These are phyloP conservation scores for Aspergillus nanangensis DNA, from an alignment of 495 filamentous ascomycete genomes.

Conservation along the genomic window DNA sequence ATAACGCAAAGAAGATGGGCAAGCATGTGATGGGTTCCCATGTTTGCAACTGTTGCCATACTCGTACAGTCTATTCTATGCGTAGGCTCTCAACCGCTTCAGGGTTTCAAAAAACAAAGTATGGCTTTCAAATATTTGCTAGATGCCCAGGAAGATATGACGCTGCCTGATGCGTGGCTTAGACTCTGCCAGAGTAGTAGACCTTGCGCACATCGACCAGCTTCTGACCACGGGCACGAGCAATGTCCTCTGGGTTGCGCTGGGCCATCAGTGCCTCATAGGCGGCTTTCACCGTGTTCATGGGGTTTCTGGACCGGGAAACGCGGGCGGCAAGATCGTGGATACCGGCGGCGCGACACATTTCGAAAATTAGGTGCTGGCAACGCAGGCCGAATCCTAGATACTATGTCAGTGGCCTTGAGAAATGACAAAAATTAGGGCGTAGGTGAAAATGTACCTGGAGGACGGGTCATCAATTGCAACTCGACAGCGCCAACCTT, in stretches of 20 bases:
- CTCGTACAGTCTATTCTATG: conserved; percentile 22
- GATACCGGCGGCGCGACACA: conserved; percentile 79
- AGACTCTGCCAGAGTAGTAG: conserved; percentile 82
- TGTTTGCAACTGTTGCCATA: conserved; percentile 10
- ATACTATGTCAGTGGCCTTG: conserved; percentile 11
- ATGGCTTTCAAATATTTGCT: neutral
- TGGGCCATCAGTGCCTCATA: conserved; percentile 79
- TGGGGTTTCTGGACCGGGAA: conserved; percentile 76
- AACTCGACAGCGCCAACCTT: conserved; percentile 84
- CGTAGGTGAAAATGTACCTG: conserved; percentile 56
- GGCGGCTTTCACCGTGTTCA: conserved; percentile 94
- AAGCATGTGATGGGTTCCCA: neutral
- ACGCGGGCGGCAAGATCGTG: conserved; percentile 78
- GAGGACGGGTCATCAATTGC: conserved; percentile 73
- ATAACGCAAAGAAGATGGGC: conserved; percentile 20
- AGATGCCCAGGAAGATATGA: neutral
- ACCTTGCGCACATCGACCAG: conserved; percentile 94
- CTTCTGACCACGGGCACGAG: conserved; percentile 83
- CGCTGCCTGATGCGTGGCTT: neutral
- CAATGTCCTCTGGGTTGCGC: conserved; percentile 81
- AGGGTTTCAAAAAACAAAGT: too few species aligned
- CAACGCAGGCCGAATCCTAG: conserved; percentile 88
- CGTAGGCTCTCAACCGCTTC: conserved; percentile 10
- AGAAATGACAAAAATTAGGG: conserved; percentile 2
- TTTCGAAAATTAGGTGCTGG: conserved; percentile 87